These are phyloP conservation scores for Smallanthus sonchifolius DNA, from an alignment of 129 eudicot genomes.

Conservation along the genomic window DNA sequence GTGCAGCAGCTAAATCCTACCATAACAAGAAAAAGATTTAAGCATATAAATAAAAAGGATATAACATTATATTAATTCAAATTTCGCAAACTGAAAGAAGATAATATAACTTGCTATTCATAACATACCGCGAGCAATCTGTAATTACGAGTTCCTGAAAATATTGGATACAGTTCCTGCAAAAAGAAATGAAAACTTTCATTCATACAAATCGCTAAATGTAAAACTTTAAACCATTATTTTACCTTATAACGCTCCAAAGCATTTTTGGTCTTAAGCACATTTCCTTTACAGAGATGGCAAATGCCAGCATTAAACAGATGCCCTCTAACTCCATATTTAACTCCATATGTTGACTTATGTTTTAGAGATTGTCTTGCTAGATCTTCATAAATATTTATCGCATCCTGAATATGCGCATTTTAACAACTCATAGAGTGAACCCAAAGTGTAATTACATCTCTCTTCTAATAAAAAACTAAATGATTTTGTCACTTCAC, in stretches of 20 bases:
- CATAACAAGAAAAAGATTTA: background rate
- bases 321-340: conserved; percentile 65
- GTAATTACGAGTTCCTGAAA: conserved; percentile 55
- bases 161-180: conserved; percentile 63
- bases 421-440: background rate
- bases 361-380: conserved; percentile 52
- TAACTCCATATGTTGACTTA: conserved; percentile 58
- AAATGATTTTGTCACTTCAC: no score
- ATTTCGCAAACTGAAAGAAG: no score
- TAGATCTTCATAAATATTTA: conserved; percentile 50
- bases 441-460: background rate
- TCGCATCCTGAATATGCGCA: conserved; percentile 33
- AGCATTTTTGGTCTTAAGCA: conserved; percentile 53
- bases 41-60: background rate
- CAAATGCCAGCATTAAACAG: conserved; percentile 69
- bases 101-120: no score
- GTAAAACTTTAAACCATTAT: background rate
- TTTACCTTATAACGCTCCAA: conserved; percentile 62
- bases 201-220: background rate
- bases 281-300: conserved; percentile 63
- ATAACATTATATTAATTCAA: no score
- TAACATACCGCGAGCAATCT: conserved; percentile 49
- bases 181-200: conserved; percentile 12
- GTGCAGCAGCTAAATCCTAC: conserved; percentile 55
- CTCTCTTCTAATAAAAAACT: no score